Conservation (phyloP, 805 yeast genomes). For the Metschnikowia henanensis region DNA sequence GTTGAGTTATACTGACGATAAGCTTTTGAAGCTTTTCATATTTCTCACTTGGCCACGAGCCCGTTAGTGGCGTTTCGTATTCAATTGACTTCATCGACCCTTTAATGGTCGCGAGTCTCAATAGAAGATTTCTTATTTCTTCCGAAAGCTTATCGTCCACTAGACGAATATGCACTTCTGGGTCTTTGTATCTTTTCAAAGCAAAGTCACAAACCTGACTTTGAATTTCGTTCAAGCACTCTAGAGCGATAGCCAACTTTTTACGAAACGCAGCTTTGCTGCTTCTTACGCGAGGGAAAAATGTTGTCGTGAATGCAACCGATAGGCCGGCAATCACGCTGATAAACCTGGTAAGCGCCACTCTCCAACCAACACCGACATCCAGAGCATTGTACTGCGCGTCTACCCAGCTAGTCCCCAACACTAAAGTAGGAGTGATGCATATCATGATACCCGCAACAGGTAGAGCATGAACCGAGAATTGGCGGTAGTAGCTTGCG, state of each 20-base stretch:
- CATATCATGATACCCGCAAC: constrained; percentile 29
- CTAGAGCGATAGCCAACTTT: constrained; percentile 22
- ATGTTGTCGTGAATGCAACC: constrained; percentile 31
- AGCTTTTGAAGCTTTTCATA: constrained; percentile 24
- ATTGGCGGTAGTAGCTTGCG: constrained; percentile 30
- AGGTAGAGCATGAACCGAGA: constrained; percentile 26
- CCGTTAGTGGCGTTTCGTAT: constrained; percentile 31
- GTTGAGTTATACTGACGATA: constrained; percentile 26
- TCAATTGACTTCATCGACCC: constrained; percentile 25
- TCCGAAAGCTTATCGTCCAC: constrained; percentile 25
- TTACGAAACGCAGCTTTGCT: constrained; percentile 28
- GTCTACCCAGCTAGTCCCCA: constrained; percentile 37
- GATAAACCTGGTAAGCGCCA: constrained; percentile 29
- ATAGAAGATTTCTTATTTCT: constrained; percentile 22
- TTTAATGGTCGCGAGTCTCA: constrained; percentile 22
- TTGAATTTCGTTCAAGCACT: constrained; percentile 29
- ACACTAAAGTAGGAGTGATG: constrained; percentile 29
- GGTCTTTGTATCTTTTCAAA: constrained; percentile 21
- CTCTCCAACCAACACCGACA: constrained; percentile 30
- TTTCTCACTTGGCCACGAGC: constrained; percentile 32
- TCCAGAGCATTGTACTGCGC: constrained; percentile 19
- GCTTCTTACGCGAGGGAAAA: constrained; percentile 31
- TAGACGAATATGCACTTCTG: constrained; percentile 18
- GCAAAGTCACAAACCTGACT: constrained; percentile 31
- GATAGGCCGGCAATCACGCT: constrained; percentile 29